Percentiles rank a stretch among this genome's conserved stretches.
Evolutionary conservation across 257 asterid species (phyloP).

Genomic region (Solanum piurae): DNA sequence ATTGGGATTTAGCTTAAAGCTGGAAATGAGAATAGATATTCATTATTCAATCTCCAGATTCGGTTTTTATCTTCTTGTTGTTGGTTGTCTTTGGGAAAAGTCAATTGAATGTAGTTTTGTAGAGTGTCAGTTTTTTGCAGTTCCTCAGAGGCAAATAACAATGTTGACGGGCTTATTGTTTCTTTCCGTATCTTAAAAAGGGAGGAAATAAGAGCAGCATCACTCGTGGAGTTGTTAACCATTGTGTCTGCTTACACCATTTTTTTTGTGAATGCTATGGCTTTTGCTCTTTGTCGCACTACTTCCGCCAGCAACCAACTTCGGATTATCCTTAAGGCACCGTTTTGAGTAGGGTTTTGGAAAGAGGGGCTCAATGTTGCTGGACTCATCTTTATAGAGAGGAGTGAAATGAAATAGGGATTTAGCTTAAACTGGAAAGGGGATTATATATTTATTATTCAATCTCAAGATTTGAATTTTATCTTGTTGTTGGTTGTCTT

Average conservation of each 20-base stretch:
- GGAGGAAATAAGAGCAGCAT: not conserved
- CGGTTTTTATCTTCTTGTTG: not conserved
- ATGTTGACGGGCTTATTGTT: not conserved
- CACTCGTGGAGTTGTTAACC: not conserved
- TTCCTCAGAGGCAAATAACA: not conserved
- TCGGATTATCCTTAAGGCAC: not conserved
- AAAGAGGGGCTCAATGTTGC: not conserved
- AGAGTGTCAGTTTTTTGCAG: not conserved
- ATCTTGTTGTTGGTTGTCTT: not conserved
- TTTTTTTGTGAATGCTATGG: not conserved
- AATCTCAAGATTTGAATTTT: not conserved
- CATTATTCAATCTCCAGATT: not conserved
- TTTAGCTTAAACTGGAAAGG: not conserved
- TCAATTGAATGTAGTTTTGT: not conserved
- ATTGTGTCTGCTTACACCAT: not conserved
- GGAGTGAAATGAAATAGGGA: not conserved
- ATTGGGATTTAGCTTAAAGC: not conserved
- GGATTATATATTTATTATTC: not conserved
- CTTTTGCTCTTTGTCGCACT: not conserved
- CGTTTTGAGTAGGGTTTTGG: not conserved
- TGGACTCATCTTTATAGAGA: not conserved
- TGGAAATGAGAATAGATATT: not conserved
- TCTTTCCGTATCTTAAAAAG: not conserved
- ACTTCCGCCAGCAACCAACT: not conserved
- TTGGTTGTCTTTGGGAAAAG: not conserved